Evolutionary conservation across 345 rosid species (phyloP).

Genomic region (Lepidium sativum): DNA sequence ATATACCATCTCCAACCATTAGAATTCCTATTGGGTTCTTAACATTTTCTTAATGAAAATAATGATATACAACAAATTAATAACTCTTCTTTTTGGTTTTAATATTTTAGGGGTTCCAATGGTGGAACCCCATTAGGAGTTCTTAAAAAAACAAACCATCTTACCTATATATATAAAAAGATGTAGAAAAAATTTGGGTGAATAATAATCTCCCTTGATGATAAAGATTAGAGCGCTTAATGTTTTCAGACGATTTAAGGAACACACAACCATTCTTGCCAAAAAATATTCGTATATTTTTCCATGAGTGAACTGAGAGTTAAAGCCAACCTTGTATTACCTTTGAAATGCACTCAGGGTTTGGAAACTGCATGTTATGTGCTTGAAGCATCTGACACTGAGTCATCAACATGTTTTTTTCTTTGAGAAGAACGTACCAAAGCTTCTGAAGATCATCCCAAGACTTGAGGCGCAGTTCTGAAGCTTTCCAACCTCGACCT

Average conservation of each 20-base stretch:
- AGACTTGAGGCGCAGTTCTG: conserved; percentile 82
- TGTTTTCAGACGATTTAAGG: not conserved
- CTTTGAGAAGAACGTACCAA: conserved; percentile 85
- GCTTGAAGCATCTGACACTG: conserved; percentile 96
- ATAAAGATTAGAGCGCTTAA: not conserved
- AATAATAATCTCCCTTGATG: not conserved
- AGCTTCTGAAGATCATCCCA: conserved; percentile 94
- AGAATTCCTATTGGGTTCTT: too few species aligned
- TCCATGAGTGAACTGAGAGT: not conserved
- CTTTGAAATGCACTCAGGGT: conserved; percentile 98
- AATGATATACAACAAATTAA: too few species aligned
- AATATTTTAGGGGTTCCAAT: too few species aligned
- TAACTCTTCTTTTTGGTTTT: too few species aligned
- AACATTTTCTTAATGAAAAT: too few species aligned
- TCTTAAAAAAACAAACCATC: too few species aligned
- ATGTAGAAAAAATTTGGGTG: not conserved
- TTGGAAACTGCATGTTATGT: conserved; percentile 73
- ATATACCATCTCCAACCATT: too few species aligned
- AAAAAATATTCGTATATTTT: not conserved
- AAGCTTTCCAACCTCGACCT: conserved; percentile 98
- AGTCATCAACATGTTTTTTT: conserved; percentile 96
- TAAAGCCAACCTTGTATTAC: conserved; percentile 20
- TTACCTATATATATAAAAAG: too few species aligned
- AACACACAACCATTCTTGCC: not conserved
- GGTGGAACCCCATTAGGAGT: too few species aligned